Conservation (phyloP, 139 green algal genomes). For the Zygnema circumcarinatum region DNA sequence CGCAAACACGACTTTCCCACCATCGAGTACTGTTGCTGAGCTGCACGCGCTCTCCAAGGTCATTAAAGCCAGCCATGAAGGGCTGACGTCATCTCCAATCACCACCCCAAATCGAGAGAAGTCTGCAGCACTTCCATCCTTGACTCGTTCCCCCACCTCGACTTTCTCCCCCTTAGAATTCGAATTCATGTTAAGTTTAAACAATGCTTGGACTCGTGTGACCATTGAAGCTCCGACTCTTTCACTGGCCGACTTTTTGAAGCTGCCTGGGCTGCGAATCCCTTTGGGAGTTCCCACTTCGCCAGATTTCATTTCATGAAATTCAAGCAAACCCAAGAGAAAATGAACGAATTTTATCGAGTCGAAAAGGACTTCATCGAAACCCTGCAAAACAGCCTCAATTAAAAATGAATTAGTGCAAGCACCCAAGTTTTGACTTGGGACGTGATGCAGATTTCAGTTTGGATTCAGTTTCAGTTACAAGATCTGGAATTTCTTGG, state of each 20-base stretch:
- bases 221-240: neutral
- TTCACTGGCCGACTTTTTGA: neutral
- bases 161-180: neutral
- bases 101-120: neutral
- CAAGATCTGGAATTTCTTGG: too few species aligned
- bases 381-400: constrained; percentile 18
- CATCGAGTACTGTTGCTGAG: constrained; percentile 21
- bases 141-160: neutral
- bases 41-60: constrained; percentile 36
- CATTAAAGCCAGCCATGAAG: constrained; percentile 24
- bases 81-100: neutral
- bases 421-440: too few species aligned
- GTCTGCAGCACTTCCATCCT: neutral
- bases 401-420: too few species aligned
- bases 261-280: too few species aligned
- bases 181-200: neutral
- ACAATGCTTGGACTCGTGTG: neutral
- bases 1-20: neutral
- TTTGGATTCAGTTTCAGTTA: too few species aligned
- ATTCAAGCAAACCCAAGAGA: constrained; percentile 6
- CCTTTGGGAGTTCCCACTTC: too few species aligned
- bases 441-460: too few species aligned
- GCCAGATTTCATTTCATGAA: too few species aligned
- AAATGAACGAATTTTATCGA: constrained; percentile 23
- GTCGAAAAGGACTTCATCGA: constrained; percentile 23